Evolutionary conservation across 2,329 filamentous ascomycete species (phyloP), one percentile per base, ranked within the genome.

Genomic region (Colletotrichum filicis): DNA sequence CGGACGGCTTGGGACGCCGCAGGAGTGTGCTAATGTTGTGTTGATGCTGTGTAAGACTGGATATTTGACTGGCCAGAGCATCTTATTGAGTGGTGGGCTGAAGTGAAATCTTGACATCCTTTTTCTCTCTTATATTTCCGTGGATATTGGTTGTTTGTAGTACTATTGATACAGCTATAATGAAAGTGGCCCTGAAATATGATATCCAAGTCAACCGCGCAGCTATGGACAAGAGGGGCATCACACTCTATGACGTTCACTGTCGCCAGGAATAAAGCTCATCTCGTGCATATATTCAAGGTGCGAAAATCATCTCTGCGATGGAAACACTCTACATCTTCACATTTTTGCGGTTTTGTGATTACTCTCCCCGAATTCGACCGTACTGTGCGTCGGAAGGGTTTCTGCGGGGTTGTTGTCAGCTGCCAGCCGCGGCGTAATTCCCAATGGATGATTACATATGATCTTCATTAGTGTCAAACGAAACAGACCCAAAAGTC

Each of bases 1-100:
- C 2, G 88, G 89, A 2, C 83, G 90, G 56, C 79, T 91, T 46
- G 90, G 90, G 0, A 86, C 85, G 26, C 88, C 89, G 2, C 84
- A 89, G 63, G 90, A 92, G 80, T 89, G 88, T 64, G 90, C 89
- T 2, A 90, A 90, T 77, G 85, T 88, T 35, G 90, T 92, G 7
- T 86, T 85, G 3, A 91, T 91, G 90, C 80, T 90, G 59, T 88
- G 85, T 74, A 85, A 82, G 77, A 92, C 89, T n/a, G 90, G 90
- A 0, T 92, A 91, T 74, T 80, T 90, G 81, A 90, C 88, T 1
- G 88, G 87, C 1, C 88, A 90, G 79, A 89, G 87, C 74, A 82
- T 90, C 42, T 74, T 90, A 76, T 75, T 89, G 73, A 86, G 85
- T 53, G 88, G 87, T 24, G 87, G 87, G 1, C 79, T 89, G 76